Base-by-base conservation (phyloP, 2,329 filamentous ascomycete species). In the Epichloe uncinata region DNA sequence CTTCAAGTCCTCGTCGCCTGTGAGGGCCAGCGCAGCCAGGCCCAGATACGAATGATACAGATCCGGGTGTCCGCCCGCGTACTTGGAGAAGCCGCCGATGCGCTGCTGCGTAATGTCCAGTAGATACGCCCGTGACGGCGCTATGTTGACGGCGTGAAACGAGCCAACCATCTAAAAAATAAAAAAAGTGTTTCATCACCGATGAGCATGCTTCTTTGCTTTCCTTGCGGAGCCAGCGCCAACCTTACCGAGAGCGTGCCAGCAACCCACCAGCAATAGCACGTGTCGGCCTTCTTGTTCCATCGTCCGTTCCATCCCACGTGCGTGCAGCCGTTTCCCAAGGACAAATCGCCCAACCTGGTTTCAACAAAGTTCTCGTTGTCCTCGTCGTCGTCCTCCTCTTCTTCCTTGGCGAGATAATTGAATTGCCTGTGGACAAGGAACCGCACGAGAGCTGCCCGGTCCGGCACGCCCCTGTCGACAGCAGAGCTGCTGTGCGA, bases 241-340 rank as follows among this genome's bases (percentile, higher is more conserved):
- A 33, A 34, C 47, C 66, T 53, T 60, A 75, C 71, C 48, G 62
- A 58, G 1, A 79, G 62, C 1, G 88, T 80, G 2, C 80, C 88
- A 4, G 77, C 75, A 0, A 87, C 87, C 93, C 93, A 98, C 73
- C 91, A 98, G 20, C 81, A 84, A 66, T 98, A 98, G 68, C 93
- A 98, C 0, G 93, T 97, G 67, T 98, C 93, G 9, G 87, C 85
- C 45, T 83, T 76, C 66, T 98, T 98, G 70, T 95, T 96, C 63
- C 80, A 82, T 46, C 93, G 81, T 26, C 93, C 93, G 60, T 94
- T 95, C 68, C 94, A 89, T 9, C 90, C 93, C 1, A 87, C 76
- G 60, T 75, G 77, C 9, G 69, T 66, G 18, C 55, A 61, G 3
- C 44, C 52, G 3, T 65, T 60, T 11, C 63, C 60, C 1, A 68